Conservation (phyloP, 441 rosid species). For the Erodium moschatum region DNA sequence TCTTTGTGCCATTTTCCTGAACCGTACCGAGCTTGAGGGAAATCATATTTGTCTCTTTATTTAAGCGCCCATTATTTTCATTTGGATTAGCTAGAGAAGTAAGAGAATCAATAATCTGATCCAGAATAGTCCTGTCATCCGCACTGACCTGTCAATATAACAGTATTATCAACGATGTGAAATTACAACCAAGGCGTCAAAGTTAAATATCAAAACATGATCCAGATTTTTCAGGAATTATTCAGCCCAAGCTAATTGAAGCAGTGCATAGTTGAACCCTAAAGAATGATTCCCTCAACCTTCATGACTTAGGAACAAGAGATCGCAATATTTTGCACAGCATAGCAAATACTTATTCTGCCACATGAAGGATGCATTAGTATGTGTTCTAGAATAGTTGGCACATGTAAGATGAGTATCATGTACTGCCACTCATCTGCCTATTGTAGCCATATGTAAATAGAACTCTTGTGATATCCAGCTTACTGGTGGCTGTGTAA, state of each 20-base stretch:
- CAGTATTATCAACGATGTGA: constrained; percentile 14
- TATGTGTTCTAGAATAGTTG: background rate
- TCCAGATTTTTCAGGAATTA: background rate
- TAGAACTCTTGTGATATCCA: too few species aligned
- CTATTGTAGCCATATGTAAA: background rate
- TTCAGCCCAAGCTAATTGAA: background rate
- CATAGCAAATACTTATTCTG: background rate
- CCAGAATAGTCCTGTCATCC: constrained; percentile 57
- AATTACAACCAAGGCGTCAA: constrained; percentile 7
- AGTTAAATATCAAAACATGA: background rate
- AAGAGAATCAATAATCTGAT: constrained; percentile 79
- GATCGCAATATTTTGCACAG: background rate
- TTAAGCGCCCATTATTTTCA: constrained; percentile 29
- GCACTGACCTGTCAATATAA: constrained; percentile 71
- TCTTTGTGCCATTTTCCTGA: constrained; percentile 35
- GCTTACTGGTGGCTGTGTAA: background rate
- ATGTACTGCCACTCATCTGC: background rate
- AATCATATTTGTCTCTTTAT: constrained; percentile 34
- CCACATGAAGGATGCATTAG: background rate
- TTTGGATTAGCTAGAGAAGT: constrained; percentile 61
- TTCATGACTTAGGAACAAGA: background rate
- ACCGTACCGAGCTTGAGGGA: constrained; percentile 47
- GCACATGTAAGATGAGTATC: background rate
- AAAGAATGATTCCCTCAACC: background rate
- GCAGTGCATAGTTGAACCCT: background rate